These are phyloP conservation scores for Linnemannia hyalina DNA, from an alignment of 192 early-diverging fungal species.

Conservation along the genomic window DNA sequence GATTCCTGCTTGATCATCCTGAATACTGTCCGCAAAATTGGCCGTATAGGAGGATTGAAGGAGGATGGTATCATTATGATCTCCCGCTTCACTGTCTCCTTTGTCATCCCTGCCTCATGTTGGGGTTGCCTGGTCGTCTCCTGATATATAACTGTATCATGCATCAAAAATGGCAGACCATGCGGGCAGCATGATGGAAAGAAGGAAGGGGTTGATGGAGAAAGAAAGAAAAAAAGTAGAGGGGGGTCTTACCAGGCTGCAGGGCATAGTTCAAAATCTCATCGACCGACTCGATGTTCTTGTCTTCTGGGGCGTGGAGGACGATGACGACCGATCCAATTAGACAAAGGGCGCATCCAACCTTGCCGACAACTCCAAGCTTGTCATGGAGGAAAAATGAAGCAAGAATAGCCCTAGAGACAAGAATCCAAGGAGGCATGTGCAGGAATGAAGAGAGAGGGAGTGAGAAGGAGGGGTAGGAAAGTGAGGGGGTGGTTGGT, in stretches of 20 bases:
- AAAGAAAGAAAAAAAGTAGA: background rate
- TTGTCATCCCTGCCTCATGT: background rate
- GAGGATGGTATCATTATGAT: background rate
- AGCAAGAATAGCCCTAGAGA: constrained; percentile 83
- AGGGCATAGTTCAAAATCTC: constrained; percentile 86
- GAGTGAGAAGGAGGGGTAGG: background rate
- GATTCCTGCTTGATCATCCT: constrained; percentile 51
- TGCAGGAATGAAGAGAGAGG: background rate
- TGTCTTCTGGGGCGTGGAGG: constrained; percentile 89
- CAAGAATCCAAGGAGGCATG: background rate
- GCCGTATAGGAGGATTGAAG: no score
- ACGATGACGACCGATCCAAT: constrained; percentile 91
- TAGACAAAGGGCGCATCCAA: constrained; percentile 92
- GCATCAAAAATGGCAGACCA: background rate
- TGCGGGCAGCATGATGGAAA: background rate
- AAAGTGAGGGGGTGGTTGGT: background rate
- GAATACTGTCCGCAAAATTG: constrained; percentile 14
- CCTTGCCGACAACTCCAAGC: constrained; percentile 84
- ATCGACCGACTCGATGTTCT: constrained; percentile 82
- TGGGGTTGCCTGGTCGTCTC: background rate
- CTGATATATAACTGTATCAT: background rate
- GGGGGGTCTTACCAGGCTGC: constrained; percentile 70
- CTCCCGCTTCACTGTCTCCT: background rate
- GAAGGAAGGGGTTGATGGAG: background rate
- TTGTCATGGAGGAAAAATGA: constrained; percentile 91